Evolutionary conservation across 2,329 filamentous ascomycete species (phyloP), one percentile per base, ranked within the genome.

Genomic region (Aspergillus tubingensis): DNA sequence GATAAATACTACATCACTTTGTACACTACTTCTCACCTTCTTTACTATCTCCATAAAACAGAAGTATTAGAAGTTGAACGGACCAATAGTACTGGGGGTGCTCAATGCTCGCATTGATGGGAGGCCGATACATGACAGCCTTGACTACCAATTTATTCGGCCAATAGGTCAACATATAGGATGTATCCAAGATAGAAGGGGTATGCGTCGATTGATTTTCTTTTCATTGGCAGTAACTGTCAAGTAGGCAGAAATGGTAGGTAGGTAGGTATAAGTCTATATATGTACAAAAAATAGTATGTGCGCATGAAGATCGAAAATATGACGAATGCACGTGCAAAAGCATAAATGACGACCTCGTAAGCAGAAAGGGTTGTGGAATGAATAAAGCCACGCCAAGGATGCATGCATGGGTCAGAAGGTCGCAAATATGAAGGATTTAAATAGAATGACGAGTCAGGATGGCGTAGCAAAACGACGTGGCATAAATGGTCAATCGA

Each of bases 231-330:
- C 8, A 25, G 50, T 36, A 21, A 30, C 11, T 25, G 30, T 10
- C 8, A 32, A 4, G 10, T 11, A 32, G 30, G 30, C 44, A 47
- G 13, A 47, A 19, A 23, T 8, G 43, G 39, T 25, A 48, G 44
- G 21, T 25, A 48, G 21, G 44, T 48, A 25, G 44, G 44, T 48
- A 25, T 44, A 44, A 11, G 50, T 53, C 50, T 53, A 53, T 41
- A n/a, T 53, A 53, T 53, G 32, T 53, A 53, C 51, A 53, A 27
- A 36, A 36, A 15, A 11, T 39, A 13, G 41, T 43, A 54, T 44
- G 38, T 27, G 25, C 44, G 10, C 44, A 17, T 6, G 47, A 17
- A 27, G 27, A 8, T 50, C 25, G 44, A n/a, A 27, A 7, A 30
- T 8, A 15, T 8, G 23, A n/a, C 15, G 15, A n/a, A n/a, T 13